phyloP scores from a whole-genome alignment of 257 asterid genomes.

The Cruciata laevipes region DNA sequence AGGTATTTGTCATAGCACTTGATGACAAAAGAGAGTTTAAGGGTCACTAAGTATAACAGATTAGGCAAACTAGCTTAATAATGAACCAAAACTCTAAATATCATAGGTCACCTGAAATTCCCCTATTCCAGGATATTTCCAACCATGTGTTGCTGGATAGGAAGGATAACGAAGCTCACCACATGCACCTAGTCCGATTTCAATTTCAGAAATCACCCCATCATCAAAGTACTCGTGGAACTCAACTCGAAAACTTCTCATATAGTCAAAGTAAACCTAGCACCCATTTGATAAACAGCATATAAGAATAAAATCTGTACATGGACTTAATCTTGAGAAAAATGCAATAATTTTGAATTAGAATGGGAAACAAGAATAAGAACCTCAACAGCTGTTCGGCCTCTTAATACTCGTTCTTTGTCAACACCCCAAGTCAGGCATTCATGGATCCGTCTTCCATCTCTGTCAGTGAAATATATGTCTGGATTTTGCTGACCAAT shows the following conservation, averaged over 20 bases:
- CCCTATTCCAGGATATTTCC: constrained; percentile 83
- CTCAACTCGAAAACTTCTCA: constrained; percentile 78
- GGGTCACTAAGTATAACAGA: not conserved
- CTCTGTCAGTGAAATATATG: constrained; percentile 60
- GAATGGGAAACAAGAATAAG: not conserved
- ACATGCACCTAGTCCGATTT: constrained; percentile 82
- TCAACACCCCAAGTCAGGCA: constrained; percentile 84
- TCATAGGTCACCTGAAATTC: constrained; percentile 58
- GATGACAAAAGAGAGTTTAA: constrained; percentile 7
- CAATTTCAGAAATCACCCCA: constrained; percentile 56
- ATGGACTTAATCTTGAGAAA: not conserved
- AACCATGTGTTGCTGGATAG: constrained; percentile 63
- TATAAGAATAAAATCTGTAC: not conserved
- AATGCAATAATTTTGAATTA: not conserved
- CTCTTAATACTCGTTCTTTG: constrained; percentile 60
- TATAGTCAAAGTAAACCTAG: constrained; percentile 73
- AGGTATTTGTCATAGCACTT: constrained; percentile 78
- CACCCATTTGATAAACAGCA: not conserved
- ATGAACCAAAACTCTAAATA: not conserved
- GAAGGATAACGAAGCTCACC: constrained; percentile 84
- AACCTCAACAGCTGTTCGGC: constrained; percentile 66
- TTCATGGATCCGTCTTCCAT: constrained; percentile 52
- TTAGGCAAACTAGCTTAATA: not conserved
- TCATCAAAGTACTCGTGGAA: constrained; percentile 67
- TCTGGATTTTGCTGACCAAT: constrained; percentile 51